phyloP scores from a whole-genome alignment of 192 early-diverging fungal genomes.

The Powellomyces hirtus region DNA sequence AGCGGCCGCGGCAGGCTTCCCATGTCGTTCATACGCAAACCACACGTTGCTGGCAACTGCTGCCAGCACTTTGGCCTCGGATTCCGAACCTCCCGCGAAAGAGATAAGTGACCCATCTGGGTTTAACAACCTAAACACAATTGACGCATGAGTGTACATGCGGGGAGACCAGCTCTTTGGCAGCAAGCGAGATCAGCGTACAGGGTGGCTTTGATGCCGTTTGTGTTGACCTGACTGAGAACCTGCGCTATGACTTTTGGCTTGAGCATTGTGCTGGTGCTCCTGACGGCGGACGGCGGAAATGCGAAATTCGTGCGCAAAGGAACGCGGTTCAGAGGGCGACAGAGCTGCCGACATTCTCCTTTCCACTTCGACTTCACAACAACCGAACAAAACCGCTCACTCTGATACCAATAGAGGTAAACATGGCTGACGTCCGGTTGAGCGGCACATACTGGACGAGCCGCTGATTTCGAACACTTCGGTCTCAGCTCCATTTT shows the following conservation, averaged over 20 bases:
- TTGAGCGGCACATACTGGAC: no score
- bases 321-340: no score
- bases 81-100: constrained; percentile 35
- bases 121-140: constrained; percentile 33
- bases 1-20: not conserved
- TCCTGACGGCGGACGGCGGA: no score
- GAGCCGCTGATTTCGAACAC: no score
- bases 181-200: not conserved
- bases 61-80: constrained; percentile 33
- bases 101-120: constrained; percentile 41
- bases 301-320: no score
- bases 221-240: constrained; percentile 34
- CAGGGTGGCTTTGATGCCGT: constrained; percentile 36
- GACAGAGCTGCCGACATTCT: no score
- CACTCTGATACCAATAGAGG: no score
- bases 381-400: no score
- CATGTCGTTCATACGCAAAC: constrained; percentile 46
- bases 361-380: no score
- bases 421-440: no score
- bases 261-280: no score
- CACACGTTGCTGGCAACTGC: constrained; percentile 43
- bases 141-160: not conserved
- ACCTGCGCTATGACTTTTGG: constrained; percentile 34
- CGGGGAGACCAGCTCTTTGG: not conserved
- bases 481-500: no score